phyloP scores from a whole-genome alignment of 2,329 filamentous ascomycete species.

The Ophiognomonia clavigignenti-juglandacearum region DNA sequence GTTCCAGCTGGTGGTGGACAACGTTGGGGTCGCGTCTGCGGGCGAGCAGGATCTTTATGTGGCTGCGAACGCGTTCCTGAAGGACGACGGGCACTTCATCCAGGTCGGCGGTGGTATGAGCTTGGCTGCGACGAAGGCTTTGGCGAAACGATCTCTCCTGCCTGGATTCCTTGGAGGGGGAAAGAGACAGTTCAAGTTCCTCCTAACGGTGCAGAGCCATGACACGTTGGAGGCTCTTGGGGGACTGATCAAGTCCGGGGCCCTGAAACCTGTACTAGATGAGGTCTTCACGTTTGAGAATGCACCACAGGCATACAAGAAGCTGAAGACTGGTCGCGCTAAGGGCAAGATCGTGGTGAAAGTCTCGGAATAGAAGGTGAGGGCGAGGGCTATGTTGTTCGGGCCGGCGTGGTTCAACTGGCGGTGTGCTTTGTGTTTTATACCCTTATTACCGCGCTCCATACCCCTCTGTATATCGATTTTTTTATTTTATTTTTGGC shows the following conservation, averaged over 20 bases:
- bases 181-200: conserved; percentile 35
- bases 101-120: conserved; percentile 40
- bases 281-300: conserved; percentile 51
- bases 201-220: conserved; percentile 30
- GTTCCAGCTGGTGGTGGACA: conserved; percentile 53
- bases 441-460: no score
- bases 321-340: conserved; percentile 48
- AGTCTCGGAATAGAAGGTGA: conserved; percentile 14
- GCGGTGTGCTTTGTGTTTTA: no score
- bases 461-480: no score
- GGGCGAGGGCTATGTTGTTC: no score
- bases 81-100: conserved; percentile 43
- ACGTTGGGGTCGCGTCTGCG: conserved; percentile 42
- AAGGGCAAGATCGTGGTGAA: conserved; percentile 54
- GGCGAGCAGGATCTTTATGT: conserved; percentile 41
- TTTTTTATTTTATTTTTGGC: no score
- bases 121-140: conserved; percentile 14
- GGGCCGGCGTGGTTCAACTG: no score
- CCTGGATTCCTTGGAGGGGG: conserved; percentile 33
- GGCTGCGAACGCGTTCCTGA: conserved; percentile 44
- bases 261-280: conserved; percentile 52
- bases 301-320: conserved; percentile 51
- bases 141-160: conserved; percentile 22
- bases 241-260: conserved; percentile 53
- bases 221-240: conserved; percentile 46